Base-by-base conservation (phyloP, 257 asterid species). In the Nicotiana tabacum region DNA sequence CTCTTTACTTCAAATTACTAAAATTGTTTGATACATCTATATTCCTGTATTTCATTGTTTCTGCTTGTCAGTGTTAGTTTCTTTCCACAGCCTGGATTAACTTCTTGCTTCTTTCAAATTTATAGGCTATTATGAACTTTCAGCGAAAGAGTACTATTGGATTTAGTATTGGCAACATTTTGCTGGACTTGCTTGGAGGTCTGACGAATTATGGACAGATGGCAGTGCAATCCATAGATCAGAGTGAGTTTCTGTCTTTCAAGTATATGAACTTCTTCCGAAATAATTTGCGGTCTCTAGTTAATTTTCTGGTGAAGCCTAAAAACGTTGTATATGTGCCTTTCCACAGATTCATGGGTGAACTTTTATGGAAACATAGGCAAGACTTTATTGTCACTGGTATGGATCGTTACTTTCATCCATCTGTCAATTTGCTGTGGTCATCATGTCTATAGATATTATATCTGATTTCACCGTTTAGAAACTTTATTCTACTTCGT, bases 291-390 rank as follows among this genome's bases (percentile, higher is more conserved):
- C 12, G 4, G 43, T 65, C 17, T 65, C 58, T 46, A n/a, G 56
- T 62, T 65, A 65, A 8, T 12, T 35, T 80, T 46, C 37, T 62
- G 21, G 30, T 80, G 83, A 15, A 29, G 30, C 30, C 30, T 29
- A 29, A 29, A 29, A 29, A 29, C 1, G 30, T 29, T 29, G 30
- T 29, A 29, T 29, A 29, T 29, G 30, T 29, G 30, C 30, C 30
- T 29, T 29, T 30, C 82, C 24, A 11, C 92, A 96, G 99, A 87
- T 81, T 96, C 99, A 0, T 90, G 94, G 97, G 92, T 94, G 84
- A 96, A 94, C 87, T 92, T 96, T 83, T 93, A 94, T 62, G 99
- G 99, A 39, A 96, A 94, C 91, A 90, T 94, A 3, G 99, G 99
- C 82, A 96, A 96, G 91, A 93, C 95, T 9, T 85, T 93, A 92